phyloP scores from a whole-genome alignment of 352 stramenopile species.

The Peronosclerospora sorghi region DNA sequence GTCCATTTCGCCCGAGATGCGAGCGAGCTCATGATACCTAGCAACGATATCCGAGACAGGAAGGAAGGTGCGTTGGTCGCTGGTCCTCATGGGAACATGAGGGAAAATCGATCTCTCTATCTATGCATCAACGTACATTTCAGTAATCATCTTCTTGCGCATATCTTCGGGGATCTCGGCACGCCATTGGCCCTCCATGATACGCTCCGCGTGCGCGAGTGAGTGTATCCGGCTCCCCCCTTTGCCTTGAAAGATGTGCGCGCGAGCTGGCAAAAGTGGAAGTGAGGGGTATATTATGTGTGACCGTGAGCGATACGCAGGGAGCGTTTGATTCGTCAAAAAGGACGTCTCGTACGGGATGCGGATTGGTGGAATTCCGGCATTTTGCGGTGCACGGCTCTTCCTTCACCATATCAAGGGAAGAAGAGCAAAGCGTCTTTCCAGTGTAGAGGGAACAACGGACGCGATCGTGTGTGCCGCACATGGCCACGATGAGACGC shows the following conservation, averaged over 20 bases:
- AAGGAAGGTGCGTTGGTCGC: no score
- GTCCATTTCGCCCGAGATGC: conserved; percentile 71
- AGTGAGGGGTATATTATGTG: conserved; percentile 21
- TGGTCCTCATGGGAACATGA: no score
- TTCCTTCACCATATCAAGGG: no score
- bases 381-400: no score
- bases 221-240: no score
- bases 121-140: no score
- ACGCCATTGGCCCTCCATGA: conserved; percentile 59
- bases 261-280: conserved; percentile 27
- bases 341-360: neutral
- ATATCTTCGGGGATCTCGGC: conserved; percentile 69
- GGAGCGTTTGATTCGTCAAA: conserved; percentile 12
- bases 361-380: conserved; percentile 14
- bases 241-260: no score
- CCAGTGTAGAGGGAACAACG: no score
- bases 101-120: no score
- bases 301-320: neutral
- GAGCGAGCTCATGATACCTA: conserved; percentile 78
- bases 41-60: neutral
- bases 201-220: conserved; percentile 4
- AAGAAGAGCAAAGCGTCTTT: no score
- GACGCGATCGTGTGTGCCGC: no score
- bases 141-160: conserved; percentile 82
- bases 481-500: no score